Evolutionary conservation across 768 basidiomycete species (phyloP).

Genomic region (Amanita brunnescens): DNA sequence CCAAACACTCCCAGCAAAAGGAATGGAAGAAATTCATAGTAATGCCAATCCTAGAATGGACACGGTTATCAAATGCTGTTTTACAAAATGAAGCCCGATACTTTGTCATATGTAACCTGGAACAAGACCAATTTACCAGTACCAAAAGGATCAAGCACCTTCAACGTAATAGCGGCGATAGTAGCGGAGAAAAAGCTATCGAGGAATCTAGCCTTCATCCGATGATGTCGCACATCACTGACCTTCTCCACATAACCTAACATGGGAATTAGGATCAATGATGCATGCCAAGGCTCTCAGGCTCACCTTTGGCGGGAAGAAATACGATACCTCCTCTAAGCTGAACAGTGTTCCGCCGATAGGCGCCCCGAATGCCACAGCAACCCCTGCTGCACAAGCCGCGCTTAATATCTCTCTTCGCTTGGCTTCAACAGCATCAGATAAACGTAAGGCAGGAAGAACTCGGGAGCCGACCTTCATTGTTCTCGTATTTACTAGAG

Average conservation of each 20-base stretch:
- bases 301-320: slow-evolving; percentile 85
- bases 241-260: slow-evolving; percentile 95
- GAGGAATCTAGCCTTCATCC: slow-evolving; percentile 17
- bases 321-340: slow-evolving; percentile 93
- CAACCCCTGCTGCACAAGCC: slow-evolving; percentile 94
- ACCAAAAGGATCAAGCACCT: slow-evolving; percentile 91
- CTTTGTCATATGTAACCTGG: slow-evolving; percentile 85
- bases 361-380: slow-evolving; percentile 95
- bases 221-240: slow-evolving; percentile 8
- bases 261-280: background rate
- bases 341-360: slow-evolving; percentile 91
- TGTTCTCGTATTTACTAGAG: slow-evolving; percentile 85
- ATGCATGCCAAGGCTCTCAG: background rate
- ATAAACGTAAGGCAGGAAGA: background rate
- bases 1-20: slow-evolving; percentile 84
- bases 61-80: background rate
- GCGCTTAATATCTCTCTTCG: slow-evolving; percentile 92
- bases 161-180: slow-evolving; percentile 91
- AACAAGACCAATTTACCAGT: slow-evolving; percentile 92
- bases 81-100: slow-evolving; percentile 17
- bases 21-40: slow-evolving; percentile 81
- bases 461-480: slow-evolving; percentile 58
- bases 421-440: slow-evolving; percentile 48
- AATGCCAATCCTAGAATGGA: slow-evolving; percentile 75
- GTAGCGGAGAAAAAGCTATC: slow-evolving; percentile 94